A percentile compares a stretch with the other conserved stretches of the same genome.
Evolutionary conservation across 345 rosid species (phyloP).

Genomic region (Populus euphratica): DNA sequence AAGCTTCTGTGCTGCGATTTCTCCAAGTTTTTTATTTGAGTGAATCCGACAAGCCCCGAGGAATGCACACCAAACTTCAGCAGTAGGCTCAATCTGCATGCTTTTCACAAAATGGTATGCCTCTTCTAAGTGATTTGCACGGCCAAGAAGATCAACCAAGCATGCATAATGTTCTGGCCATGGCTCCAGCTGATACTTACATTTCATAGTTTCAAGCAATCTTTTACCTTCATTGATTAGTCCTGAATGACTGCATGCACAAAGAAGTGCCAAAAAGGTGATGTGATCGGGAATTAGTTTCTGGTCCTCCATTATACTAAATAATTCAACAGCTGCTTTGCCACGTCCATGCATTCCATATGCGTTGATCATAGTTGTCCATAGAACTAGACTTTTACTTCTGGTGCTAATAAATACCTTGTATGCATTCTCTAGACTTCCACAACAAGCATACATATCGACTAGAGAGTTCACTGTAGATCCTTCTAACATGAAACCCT

Average conservation of each 20-base stretch:
- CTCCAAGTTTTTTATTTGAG: slow-evolving; percentile 65
- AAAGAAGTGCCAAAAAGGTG: slow-evolving; percentile 66
- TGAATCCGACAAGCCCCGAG: slow-evolving; percentile 73
- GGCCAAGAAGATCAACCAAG: slow-evolving; percentile 83
- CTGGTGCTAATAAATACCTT: slow-evolving; percentile 42
- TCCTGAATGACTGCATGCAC: slow-evolving; percentile 89
- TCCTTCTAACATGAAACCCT: slow-evolving; percentile 53
- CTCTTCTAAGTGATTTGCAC: slow-evolving; percentile 62
- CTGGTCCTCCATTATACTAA: slow-evolving; percentile 45
- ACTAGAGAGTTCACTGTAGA: slow-evolving; percentile 55
- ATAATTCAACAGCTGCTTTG: slow-evolving; percentile 54
- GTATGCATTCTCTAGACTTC: slow-evolving; percentile 51
- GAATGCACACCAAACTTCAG: slow-evolving; percentile 89
- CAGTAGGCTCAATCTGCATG: slow-evolving; percentile 59
- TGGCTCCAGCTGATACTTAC: slow-evolving; percentile 60
- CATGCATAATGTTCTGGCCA: slow-evolving; percentile 87
- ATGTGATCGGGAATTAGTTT: slow-evolving; percentile 61
- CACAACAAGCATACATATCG: slow-evolving; percentile 83
- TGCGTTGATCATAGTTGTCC: slow-evolving; percentile 82
- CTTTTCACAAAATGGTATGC: slow-evolving; percentile 60
- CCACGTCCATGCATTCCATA: slow-evolving; percentile 84
- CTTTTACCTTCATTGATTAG: slow-evolving; percentile 61
- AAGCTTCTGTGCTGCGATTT: slow-evolving; percentile 60
- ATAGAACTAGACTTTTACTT: slow-evolving; percentile 46
- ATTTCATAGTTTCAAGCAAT: slow-evolving; percentile 55